phyloP scores from a whole-genome alignment of 495 filamentous ascomycete genomes.

The Cudoniella acicularis region DNA sequence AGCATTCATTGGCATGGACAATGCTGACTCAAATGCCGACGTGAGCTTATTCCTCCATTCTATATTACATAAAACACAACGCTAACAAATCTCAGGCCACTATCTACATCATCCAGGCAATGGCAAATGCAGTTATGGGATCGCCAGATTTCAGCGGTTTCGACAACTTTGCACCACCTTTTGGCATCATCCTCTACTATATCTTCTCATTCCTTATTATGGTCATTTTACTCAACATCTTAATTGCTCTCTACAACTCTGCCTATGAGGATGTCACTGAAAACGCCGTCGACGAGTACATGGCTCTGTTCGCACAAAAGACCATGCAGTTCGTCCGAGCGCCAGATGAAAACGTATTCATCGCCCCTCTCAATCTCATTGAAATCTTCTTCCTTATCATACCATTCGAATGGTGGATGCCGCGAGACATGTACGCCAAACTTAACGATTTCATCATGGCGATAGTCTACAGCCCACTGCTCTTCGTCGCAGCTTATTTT shows the following conservation, averaged over 20 bases:
- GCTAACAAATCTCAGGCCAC: slow-evolving; percentile 34
- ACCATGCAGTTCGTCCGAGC: slow-evolving; percentile 95
- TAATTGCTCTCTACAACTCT: slow-evolving; percentile 94
- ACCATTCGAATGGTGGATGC: slow-evolving; percentile 95
- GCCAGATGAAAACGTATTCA: slow-evolving; percentile 97
- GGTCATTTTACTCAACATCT: slow-evolving; percentile 86
- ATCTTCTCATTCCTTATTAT: slow-evolving; percentile 97
- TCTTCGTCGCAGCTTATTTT: slow-evolving; percentile 72
- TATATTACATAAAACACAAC: too few relatives aligned
- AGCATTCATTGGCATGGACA: slow-evolving; percentile 91
- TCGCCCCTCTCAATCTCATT: slow-evolving; percentile 90
- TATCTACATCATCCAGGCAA: slow-evolving; percentile 76
- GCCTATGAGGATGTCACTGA: slow-evolving; percentile 95
- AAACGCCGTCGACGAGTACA: slow-evolving; percentile 91
- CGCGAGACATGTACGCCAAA: slow-evolving; percentile 59
- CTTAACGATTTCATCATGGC: slow-evolving; percentile 88
- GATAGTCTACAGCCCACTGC: slow-evolving; percentile 77
- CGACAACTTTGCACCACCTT: slow-evolving; percentile 69
- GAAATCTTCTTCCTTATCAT: slow-evolving; percentile 76
- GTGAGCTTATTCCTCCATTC: slow-evolving; percentile 11
- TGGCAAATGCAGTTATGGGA: slow-evolving; percentile 87
- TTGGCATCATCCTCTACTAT: slow-evolving; percentile 89
- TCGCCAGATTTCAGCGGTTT: slow-evolving; percentile 88
- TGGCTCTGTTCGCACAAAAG: slow-evolving; percentile 85
- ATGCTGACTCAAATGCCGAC: slow-evolving; percentile 56